Conservation (phyloP, 805 yeast species). For the Wickerhamiella kazuoi region DNA sequence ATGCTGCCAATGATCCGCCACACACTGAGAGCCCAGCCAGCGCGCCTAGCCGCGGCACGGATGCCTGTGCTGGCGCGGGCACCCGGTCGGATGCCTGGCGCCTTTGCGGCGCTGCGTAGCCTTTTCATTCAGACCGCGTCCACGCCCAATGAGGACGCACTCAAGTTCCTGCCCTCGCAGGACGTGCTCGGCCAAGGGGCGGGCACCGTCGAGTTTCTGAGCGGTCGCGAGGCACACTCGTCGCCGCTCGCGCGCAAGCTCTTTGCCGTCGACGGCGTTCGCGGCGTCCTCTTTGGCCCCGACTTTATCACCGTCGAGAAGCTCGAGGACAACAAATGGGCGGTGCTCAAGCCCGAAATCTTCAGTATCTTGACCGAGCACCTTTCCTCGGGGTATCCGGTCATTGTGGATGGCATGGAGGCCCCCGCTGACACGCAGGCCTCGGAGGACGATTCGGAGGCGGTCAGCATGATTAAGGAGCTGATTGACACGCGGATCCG, state of each 20-base stretch:
- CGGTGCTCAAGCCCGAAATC: slow-evolving; percentile 49
- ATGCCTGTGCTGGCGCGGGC: neutral
- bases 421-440: slow-evolving; percentile 27
- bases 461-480: slow-evolving; percentile 78
- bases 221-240: slow-evolving; percentile 55
- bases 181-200: slow-evolving; percentile 44
- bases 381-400: slow-evolving; percentile 31
- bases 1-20: no score
- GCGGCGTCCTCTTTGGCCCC: slow-evolving; percentile 60
- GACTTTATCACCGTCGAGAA: slow-evolving; percentile 75
- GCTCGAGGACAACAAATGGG: slow-evolving; percentile 42
- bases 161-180: slow-evolving; percentile 66
- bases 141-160: slow-evolving; percentile 75
- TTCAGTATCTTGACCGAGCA: slow-evolving; percentile 31
- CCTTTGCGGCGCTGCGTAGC: slow-evolving; percentile 3
- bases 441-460: slow-evolving; percentile 56
- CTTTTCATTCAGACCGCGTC: slow-evolving; percentile 55
- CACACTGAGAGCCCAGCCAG: no score
- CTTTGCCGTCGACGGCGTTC: slow-evolving; percentile 59
- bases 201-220: slow-evolving; percentile 48
- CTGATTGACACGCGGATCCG: slow-evolving; percentile 84
- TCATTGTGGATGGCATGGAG: slow-evolving; percentile 26
- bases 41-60: no score
- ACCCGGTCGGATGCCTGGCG: no score
- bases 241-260: slow-evolving; percentile 66